Percentiles rank a stretch among this genome's conserved stretches.
Evolutionary conservation across 1,284 basidiomycete species (phyloP).

Genomic region (Amylostereum chailletii): DNA sequence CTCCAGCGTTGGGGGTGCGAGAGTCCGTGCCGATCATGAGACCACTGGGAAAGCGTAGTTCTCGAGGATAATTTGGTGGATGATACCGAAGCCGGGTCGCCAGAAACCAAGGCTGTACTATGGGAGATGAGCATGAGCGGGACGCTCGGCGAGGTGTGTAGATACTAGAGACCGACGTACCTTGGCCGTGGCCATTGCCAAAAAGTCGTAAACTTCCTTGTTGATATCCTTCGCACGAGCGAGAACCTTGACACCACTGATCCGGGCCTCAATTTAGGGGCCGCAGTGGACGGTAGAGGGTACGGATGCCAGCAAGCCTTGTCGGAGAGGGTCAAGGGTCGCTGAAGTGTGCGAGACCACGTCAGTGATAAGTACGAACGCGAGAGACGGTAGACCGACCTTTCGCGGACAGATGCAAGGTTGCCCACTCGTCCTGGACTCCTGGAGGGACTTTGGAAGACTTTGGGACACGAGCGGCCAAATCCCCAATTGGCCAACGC

Average conservation of each 20-base stretch:
- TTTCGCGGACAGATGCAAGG: conserved; percentile 74
- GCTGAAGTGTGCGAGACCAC: conserved; percentile 58
- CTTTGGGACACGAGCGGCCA: no score
- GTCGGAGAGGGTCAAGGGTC: conserved; percentile 93
- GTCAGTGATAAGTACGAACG: conserved; percentile 2
- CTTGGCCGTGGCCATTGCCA: conserved; percentile 95
- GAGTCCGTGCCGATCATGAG: conserved; percentile 99
- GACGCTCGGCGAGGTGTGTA: conserved; percentile 4
- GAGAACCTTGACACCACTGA: conserved; percentile 91
- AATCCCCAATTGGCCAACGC: no score
- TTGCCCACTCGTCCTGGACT: no score
- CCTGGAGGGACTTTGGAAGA: no score
- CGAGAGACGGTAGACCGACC: conserved; percentile 39
- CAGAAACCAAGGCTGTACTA: conserved; percentile 98
- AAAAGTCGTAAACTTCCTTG: conserved; percentile 99
- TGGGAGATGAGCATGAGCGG: conserved; percentile 2
- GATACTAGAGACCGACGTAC: conserved; percentile 26
- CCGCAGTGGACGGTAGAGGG: conserved; percentile 99
- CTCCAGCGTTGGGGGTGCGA: conserved; percentile 99
- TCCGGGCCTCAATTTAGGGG: conserved; percentile 96
- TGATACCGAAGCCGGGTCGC: conserved; percentile 98
- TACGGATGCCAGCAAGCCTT: conserved; percentile 99
- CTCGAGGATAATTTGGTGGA: conserved; percentile 96
- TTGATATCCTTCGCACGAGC: conserved; percentile 90
- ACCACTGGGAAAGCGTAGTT: conserved; percentile 98